Evolutionary conservation across 78 protist genomes (phyloP).

Genomic region (Guillardia theta): DNA sequence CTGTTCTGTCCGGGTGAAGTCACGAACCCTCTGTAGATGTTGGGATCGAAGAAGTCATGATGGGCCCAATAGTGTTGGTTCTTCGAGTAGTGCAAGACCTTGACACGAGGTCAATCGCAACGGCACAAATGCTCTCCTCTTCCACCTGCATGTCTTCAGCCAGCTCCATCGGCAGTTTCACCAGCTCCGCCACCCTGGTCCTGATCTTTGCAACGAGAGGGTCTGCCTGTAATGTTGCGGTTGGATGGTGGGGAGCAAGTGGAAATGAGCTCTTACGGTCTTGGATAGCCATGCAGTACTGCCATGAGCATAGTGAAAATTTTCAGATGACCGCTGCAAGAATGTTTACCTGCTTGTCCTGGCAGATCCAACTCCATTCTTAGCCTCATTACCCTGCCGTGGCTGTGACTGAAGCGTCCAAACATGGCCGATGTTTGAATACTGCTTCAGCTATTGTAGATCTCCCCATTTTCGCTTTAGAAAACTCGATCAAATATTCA

Average conservation of each 20-base stretch:
- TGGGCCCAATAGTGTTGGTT: neutral
- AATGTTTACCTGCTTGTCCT: neutral
- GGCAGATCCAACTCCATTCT: neutral
- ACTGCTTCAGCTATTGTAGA: neutral
- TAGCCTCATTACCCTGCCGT: neutral
- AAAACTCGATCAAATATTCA: neutral
- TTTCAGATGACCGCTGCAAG: too few relatives aligned
- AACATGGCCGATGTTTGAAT: neutral
- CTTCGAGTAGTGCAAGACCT: constrained; percentile 1
- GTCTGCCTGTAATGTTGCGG: neutral
- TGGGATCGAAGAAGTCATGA: constrained; percentile 40
- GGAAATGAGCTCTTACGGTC: neutral
- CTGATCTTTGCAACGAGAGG: neutral
- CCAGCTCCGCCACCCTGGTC: neutral
- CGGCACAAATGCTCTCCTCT: neutral
- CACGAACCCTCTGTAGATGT: neutral
- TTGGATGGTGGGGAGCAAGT: too few relatives aligned
- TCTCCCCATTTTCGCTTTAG: neutral
- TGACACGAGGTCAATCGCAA: neutral
- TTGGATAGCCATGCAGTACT: neutral
- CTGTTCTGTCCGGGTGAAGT: neutral
- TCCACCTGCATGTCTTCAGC: neutral
- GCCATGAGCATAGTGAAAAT: too few relatives aligned
- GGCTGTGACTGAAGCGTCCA: neutral
- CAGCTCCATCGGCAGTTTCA: neutral